These are phyloP conservation scores for Coemansia sp. DNA, from an alignment of 192 early-diverging fungal genomes.

Conservation along the genomic window DNA sequence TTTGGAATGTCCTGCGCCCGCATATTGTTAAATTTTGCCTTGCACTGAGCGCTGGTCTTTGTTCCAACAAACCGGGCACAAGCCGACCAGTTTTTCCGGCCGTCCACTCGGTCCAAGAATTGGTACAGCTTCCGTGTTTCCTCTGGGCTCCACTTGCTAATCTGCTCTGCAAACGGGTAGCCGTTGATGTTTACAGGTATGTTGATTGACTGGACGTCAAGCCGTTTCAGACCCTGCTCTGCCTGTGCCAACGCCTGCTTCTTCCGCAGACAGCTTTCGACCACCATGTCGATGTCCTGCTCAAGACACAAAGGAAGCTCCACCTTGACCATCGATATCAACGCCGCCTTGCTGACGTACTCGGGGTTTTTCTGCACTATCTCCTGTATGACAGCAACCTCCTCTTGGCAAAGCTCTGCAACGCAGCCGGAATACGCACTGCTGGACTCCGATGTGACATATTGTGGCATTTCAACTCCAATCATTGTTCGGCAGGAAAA, in stretches of 20 bases:
- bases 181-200: not conserved
- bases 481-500: too few relatives aligned
- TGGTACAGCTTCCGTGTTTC: conserved; percentile 15
- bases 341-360: not conserved
- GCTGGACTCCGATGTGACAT: not conserved
- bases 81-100: conserved; percentile 26
- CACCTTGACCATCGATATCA: not conserved
- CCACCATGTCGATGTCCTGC: conserved; percentile 1
- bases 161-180: conserved; percentile 8
- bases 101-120: conserved; percentile 13
- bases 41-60: conserved; percentile 34
- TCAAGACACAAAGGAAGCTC: conserved; percentile 18
- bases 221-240: too few relatives aligned
- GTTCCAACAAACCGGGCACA: conserved; percentile 20
- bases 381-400: conserved; percentile 7
- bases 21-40: conserved; percentile 43
- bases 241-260: not conserved
- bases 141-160: conserved; percentile 22
- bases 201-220: too few relatives aligned
- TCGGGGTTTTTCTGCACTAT: conserved; percentile 5
- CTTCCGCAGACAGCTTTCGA: not conserved
- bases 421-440: not conserved
- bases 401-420: conserved; percentile 26
- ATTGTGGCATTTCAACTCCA: too few relatives aligned
- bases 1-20: conserved; percentile 3